Percentiles rank a stretch among this genome's conserved stretches.
These are phyloP conservation scores for Babesia sp. DNA, from an alignment of 169 alveolate species.

Conservation along the genomic window DNA sequence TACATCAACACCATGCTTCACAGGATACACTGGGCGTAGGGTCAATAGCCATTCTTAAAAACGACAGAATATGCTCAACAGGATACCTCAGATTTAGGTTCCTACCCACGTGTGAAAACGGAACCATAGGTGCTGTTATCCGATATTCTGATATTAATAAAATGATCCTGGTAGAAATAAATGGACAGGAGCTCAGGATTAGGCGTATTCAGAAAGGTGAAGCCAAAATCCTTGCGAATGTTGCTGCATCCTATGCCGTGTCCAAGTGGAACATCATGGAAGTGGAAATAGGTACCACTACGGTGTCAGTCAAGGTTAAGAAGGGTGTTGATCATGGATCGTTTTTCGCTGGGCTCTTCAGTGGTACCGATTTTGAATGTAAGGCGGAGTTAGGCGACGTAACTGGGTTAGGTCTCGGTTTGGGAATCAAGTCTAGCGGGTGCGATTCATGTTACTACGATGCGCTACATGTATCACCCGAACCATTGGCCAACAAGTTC, in stretches of 20 bases:
- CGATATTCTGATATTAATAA: constrained; percentile 48
- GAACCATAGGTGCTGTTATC: constrained; percentile 61
- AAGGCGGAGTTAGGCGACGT: constrained; percentile 21
- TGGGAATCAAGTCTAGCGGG: constrained; percentile 57
- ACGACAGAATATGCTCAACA: constrained; percentile 40
- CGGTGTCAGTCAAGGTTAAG: constrained; percentile 63
- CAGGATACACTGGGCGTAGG: constrained; percentile 57
- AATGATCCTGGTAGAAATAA: constrained; percentile 68
- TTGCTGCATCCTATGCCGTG: constrained; percentile 41
- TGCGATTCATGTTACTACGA: constrained; percentile 65
- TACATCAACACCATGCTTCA: constrained; percentile 55
- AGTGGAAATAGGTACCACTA: constrained; percentile 51
- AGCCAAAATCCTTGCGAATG: constrained; percentile 51
- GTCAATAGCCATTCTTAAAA: constrained; percentile 47
- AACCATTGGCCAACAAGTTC: neutral
- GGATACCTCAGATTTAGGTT: constrained; percentile 46
- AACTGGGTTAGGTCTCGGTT: neutral
- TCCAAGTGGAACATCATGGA: constrained; percentile 67
- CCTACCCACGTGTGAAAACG: constrained; percentile 64
- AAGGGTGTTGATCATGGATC: constrained; percentile 60
- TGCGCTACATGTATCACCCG: constrained; percentile 43
- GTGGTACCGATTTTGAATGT: constrained; percentile 34
- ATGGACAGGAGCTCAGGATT: constrained; percentile 55
- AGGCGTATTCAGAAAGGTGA: constrained; percentile 46
- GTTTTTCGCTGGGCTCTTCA: constrained; percentile 30